These are phyloP conservation scores for Aspergillus leporis DNA, from an alignment of 495 filamentous ascomycete species.

Conservation along the genomic window DNA sequence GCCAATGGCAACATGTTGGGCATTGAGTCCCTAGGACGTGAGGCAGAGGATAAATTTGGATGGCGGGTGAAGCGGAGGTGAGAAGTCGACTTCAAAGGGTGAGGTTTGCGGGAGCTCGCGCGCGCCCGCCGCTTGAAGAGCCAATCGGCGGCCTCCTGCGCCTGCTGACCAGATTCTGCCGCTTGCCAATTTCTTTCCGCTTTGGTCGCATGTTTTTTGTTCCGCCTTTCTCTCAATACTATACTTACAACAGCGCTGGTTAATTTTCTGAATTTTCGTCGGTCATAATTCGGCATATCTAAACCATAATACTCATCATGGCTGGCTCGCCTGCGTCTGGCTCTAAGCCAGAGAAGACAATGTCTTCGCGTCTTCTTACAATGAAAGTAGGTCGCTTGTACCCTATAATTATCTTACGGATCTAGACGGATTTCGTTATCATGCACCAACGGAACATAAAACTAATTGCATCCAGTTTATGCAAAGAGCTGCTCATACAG, in stretches of 20 bases:
- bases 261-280: not conserved
- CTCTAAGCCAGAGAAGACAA: constrained; percentile 60
- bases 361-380: constrained; percentile 87
- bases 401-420: too few relatives aligned
- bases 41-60: constrained; percentile 11
- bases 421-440: not conserved
- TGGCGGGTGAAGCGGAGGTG: constrained; percentile 27
- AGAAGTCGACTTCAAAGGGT: constrained; percentile 25
- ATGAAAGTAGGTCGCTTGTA: constrained; percentile 67
- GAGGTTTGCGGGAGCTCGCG: constrained; percentile 28
- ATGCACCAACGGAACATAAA: constrained; percentile 8
- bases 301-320: constrained; percentile 42
- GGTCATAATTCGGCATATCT: too few relatives aligned
- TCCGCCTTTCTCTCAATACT: constrained; percentile 6
- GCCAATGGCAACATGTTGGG: constrained; percentile 59
- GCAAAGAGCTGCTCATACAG: constrained; percentile 78
- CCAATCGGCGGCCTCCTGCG: constrained; percentile 27
- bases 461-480: constrained; percentile 65
- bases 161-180: constrained; percentile 24
- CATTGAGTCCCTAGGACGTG: constrained; percentile 23
- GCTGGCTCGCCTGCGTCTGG: constrained; percentile 28
- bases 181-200: constrained; percentile 15
- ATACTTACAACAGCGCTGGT: not conserved
- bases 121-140: constrained; percentile 16
- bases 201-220: constrained; percentile 12